Conservation (phyloP, 441 rosid species). For the Iberis amara region DNA sequence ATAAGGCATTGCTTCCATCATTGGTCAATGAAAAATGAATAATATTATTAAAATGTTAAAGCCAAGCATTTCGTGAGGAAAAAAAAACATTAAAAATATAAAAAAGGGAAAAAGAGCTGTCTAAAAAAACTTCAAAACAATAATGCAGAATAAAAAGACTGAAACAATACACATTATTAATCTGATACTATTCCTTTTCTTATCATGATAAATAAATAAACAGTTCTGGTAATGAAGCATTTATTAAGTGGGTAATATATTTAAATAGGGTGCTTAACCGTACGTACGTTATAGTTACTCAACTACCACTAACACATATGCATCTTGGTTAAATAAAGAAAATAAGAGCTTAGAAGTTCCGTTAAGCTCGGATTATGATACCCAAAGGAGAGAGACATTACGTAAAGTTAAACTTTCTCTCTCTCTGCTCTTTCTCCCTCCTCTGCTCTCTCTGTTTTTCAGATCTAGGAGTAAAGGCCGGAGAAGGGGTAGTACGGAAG, state of each 20-base stretch:
- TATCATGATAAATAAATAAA: no score
- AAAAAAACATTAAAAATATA: neutral
- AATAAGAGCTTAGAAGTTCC: neutral
- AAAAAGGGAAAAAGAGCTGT: slow-evolving; percentile 3
- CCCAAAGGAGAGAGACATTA: no score
- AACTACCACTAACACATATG: neutral
- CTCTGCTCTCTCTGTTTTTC: no score
- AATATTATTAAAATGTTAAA: no score
- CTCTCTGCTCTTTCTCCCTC: no score
- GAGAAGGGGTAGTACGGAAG: no score
- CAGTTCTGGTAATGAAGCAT: no score
- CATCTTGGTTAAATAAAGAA: neutral
- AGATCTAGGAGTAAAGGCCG: no score
- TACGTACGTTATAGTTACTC: neutral
- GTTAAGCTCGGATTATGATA: neutral
- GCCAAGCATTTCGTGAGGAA: neutral
- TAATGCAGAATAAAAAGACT: neutral
- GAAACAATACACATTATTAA: slow-evolving; percentile 3
- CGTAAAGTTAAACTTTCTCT: no score
- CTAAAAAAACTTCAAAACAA: neutral
- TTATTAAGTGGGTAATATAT: no score
- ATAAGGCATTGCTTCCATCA: neutral
- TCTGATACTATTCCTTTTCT: no score
- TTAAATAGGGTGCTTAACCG: neutral
- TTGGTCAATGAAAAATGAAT: slow-evolving; percentile 14